Evolutionary conservation across 1,284 basidiomycete genomes (phyloP).

Genomic region (Gomphus sp.): DNA sequence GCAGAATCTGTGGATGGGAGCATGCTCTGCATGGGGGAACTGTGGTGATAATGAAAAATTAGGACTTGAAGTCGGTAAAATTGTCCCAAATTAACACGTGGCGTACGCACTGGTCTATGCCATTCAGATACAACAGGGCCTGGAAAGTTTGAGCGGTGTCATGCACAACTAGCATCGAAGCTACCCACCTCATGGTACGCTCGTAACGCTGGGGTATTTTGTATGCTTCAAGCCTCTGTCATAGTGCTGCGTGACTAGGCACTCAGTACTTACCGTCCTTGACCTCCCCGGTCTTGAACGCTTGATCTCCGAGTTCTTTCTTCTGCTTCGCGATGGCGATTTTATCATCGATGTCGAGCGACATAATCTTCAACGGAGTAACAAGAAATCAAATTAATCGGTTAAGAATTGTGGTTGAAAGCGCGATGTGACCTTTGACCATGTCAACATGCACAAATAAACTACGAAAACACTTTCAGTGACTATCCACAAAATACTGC

Average conservation of each 20-base stretch:
- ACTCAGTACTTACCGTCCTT: conserved; percentile 41
- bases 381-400: not conserved
- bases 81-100: not conserved
- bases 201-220: conserved; percentile 38
- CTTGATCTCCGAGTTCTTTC: conserved; percentile 67
- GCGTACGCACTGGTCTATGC: conserved; percentile 55
- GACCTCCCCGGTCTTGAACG: conserved; percentile 59
- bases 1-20: not conserved
- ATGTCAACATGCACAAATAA: too few relatives aligned
- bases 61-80: not conserved
- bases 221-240: not conserved
- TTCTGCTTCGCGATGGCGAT: conserved; percentile 51
- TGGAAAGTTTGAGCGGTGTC: conserved; percentile 17
- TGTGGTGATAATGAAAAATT: not conserved
- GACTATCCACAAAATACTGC: too few relatives aligned
- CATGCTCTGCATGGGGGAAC: conserved; percentile 3
- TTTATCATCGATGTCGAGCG: conserved; percentile 34
- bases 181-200: conserved; percentile 53
- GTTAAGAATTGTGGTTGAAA: not conserved
- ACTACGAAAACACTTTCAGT: too few relatives aligned
- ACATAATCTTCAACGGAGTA: not conserved
- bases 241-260: not conserved
- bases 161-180: not conserved
- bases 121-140: conserved; percentile 61
- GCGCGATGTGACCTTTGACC: too few relatives aligned